phyloP scores from a whole-genome alignment of 2,329 filamentous ascomycete genomes.

The Plectosphaerella sp. region DNA sequence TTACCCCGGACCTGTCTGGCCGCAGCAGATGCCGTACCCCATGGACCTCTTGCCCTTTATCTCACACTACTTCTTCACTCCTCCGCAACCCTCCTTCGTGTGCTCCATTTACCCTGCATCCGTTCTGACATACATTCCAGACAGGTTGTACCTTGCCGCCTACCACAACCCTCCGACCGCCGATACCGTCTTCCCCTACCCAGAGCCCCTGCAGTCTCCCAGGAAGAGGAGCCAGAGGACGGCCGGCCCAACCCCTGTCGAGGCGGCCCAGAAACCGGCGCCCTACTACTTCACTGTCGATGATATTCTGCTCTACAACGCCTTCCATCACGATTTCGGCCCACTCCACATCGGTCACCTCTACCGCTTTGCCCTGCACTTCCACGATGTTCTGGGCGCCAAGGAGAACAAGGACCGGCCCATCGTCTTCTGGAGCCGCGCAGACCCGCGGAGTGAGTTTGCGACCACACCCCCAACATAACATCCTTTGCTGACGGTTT shows the following conservation, averaged over 20 bases:
- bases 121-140: slow-evolving; percentile 48
- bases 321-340: slow-evolving; percentile 97
- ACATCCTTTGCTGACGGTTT: slow-evolving; percentile 16
- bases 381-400: slow-evolving; percentile 91
- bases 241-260: slow-evolving; percentile 38
- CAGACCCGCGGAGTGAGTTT: slow-evolving; percentile 82
- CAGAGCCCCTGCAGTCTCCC: slow-evolving; percentile 41
- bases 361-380: slow-evolving; percentile 91
- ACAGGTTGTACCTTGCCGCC: slow-evolving; percentile 90
- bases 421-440: slow-evolving; percentile 93
- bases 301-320: slow-evolving; percentile 89
- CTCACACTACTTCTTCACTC: not conserved
- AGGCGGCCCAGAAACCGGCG: slow-evolving; percentile 37
- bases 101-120: slow-evolving; percentile 17
- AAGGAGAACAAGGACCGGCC: slow-evolving; percentile 85
- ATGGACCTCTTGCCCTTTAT: not conserved
- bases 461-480: not conserved
- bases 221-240: slow-evolving; percentile 48
- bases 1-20: slow-evolving; percentile 15
- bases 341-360: slow-evolving; percentile 95
- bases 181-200: slow-evolving; percentile 83
- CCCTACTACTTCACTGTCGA: slow-evolving; percentile 97
- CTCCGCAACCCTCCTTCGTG: slow-evolving; percentile 9
- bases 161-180: slow-evolving; percentile 79
- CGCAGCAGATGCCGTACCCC: slow-evolving; percentile 1